Percentiles rank a stretch among this genome's conserved stretches.
Conservation (phyloP, 495 filamentous ascomycete species). For the Sphaerosporella brunnea region DNA sequence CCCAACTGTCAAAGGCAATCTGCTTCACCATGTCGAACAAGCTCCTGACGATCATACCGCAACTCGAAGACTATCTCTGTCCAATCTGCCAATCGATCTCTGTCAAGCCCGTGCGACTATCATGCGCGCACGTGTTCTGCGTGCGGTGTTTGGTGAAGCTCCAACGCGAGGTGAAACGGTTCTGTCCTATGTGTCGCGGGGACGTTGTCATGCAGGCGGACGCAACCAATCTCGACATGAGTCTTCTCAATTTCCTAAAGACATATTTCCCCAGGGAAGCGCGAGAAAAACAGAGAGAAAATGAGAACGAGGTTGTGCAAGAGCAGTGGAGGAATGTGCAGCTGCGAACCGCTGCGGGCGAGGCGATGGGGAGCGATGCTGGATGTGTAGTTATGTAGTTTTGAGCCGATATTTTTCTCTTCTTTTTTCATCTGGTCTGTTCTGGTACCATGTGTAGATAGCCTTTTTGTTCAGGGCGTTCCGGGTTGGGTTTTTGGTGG, state of each 20-base stretch:
- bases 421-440: neutral
- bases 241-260: conserved; percentile 41
- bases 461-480: too few relatives aligned
- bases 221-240: conserved; percentile 40
- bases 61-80: conserved; percentile 54
- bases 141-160: conserved; percentile 55
- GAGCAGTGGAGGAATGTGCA: conserved; percentile 24
- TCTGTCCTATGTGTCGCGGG: conserved; percentile 51
- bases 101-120: conserved; percentile 47
- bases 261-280: conserved; percentile 55
- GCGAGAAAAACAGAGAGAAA: conserved; percentile 31
- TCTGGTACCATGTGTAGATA: too few relatives aligned
- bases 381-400: conserved; percentile 13
- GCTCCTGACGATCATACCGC: conserved; percentile 47
- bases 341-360: conserved; percentile 5
- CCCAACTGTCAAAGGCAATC: conserved; percentile 43
- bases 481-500: too few relatives aligned
- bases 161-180: conserved; percentile 39
- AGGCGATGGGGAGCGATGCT: neutral
- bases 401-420: neutral
- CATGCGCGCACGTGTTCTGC: conserved; percentile 52
- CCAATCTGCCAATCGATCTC: conserved; percentile 52
- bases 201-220: conserved; percentile 43
- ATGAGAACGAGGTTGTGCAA: conserved; percentile 21
- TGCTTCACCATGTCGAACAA: conserved; percentile 47